These are phyloP conservation scores for Fusarium zealandicum DNA, from an alignment of 2,329 filamentous ascomycete species.

Conservation along the genomic window DNA sequence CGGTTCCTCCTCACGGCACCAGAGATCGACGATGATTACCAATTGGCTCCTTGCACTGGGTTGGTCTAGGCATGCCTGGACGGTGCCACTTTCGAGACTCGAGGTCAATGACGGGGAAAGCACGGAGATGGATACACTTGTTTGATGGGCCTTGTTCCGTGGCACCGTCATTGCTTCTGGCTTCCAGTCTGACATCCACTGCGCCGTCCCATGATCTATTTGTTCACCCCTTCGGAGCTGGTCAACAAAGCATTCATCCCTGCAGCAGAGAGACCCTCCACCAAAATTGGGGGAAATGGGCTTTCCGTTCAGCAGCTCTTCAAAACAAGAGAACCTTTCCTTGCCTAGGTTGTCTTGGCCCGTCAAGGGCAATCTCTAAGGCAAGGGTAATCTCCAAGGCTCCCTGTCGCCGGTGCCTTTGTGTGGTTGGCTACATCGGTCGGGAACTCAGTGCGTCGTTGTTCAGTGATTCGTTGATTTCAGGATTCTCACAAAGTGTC, in stretches of 20 bases:
- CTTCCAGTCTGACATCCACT: conserved; percentile 25
- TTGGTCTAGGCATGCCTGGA: conserved; percentile 23
- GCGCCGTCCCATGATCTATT: conserved; percentile 29
- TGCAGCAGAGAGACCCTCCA: conserved; percentile 25
- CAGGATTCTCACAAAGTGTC: conserved; percentile 27
- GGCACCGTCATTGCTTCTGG: conserved; percentile 4
- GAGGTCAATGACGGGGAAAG: conserved; percentile 12
- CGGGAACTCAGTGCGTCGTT: conserved; percentile 2
- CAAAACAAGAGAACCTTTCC: conserved; percentile 7
- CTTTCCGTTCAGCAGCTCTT: conserved; percentile 4
- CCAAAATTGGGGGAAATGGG: conserved; percentile 18
- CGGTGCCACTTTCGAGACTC: conserved; percentile 10
- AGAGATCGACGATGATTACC: conserved; percentile 22
- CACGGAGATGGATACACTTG: conserved; percentile 9
- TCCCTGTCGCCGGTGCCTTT: conserved; percentile 16
- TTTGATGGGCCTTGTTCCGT: background rate
- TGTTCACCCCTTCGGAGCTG: conserved; percentile 26
- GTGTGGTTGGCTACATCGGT: conserved; percentile 30
- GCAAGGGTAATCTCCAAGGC: conserved; percentile 6
- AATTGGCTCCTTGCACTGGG: conserved; percentile 12
- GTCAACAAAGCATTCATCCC: conserved; percentile 13
- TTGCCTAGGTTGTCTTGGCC: conserved; percentile 7
- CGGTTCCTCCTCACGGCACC: background rate
- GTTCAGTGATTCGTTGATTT: conserved; percentile 27
- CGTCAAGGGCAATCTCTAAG: conserved; percentile 23